phyloP scores from a whole-genome alignment of 768 basidiomycete species.

The Inosperma sp. region DNA sequence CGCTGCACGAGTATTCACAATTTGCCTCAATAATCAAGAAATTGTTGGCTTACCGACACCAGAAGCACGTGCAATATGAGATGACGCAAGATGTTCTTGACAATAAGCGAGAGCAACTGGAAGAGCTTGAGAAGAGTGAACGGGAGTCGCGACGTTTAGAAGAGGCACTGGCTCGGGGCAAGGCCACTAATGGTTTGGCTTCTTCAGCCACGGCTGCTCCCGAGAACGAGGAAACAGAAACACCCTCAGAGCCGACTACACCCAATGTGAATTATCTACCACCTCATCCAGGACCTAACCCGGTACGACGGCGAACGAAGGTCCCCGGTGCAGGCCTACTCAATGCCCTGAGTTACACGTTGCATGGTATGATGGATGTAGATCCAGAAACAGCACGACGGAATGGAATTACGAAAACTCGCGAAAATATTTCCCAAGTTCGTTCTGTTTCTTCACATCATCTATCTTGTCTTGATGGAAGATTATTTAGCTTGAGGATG shows the following conservation, averaged over 20 bases:
- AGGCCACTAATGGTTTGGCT: conserved; percentile 21
- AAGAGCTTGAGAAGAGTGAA: conserved; percentile 90
- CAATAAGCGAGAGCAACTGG: conserved; percentile 75
- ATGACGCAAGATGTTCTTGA: conserved; percentile 92
- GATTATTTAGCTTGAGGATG: conserved; percentile 78
- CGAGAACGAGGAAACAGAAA: conserved; percentile 24
- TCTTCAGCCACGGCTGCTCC: conserved; percentile 21
- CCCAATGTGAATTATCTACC: conserved; percentile 51
- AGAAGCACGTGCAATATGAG: conserved; percentile 97
- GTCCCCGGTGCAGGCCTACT: conserved; percentile 82
- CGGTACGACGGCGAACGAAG: conserved; percentile 49
- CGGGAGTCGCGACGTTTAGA: conserved; percentile 85
- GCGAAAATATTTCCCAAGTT: conserved; percentile 12
- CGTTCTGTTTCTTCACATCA: conserved; percentile 2
- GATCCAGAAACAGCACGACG: conserved; percentile 95
- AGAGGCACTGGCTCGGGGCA: conserved; percentile 71
- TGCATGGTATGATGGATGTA: conserved; percentile 98
- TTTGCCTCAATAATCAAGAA: conserved; percentile 95
- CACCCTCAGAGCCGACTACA: conserved; percentile 37
- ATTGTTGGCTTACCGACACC: conserved; percentile 89
- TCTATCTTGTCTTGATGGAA: conserved; percentile 1
- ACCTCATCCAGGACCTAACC: conserved; percentile 77
- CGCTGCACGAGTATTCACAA: conserved; percentile 91
- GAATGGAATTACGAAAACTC: conserved; percentile 72
- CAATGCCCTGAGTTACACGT: conserved; percentile 87